A percentile compares a stretch with the other conserved stretches of the same genome.
These are phyloP conservation scores for Ampelomyces quisqualis DNA, from an alignment of 2,329 filamentous ascomycete genomes.

Conservation along the genomic window DNA sequence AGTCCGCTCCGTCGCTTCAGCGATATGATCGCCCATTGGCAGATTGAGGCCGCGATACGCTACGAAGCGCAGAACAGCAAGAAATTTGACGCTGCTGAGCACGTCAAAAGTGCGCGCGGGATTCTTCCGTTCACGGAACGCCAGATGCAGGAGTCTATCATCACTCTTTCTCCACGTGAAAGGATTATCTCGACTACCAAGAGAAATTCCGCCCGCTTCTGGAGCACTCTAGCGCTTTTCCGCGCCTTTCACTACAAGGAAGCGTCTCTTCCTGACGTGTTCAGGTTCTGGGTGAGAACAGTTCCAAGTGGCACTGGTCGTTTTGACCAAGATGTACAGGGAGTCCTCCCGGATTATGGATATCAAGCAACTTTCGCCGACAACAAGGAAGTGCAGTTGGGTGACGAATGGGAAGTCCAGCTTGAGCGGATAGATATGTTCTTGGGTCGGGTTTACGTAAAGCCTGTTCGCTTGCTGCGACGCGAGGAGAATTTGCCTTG, in stretches of 20 bases:
- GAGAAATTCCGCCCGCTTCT: conserved; percentile 46
- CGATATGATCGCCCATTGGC: conserved; percentile 64
- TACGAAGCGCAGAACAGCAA: conserved; percentile 53
- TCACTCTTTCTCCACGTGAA: conserved; percentile 48
- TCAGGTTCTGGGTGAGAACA: conserved; percentile 37
- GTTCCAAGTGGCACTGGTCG: not conserved
- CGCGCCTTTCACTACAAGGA: conserved; percentile 60
- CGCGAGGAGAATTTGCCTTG: conserved; percentile 15
- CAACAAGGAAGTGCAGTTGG: conserved; percentile 28
- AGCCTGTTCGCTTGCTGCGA: conserved; percentile 43
- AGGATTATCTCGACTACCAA: conserved; percentile 46
- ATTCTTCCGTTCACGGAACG: conserved; percentile 54
- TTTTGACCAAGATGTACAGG: not conserved
- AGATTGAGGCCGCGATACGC: conserved; percentile 63
- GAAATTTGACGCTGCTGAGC: conserved; percentile 44
- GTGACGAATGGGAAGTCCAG: conserved; percentile 52
- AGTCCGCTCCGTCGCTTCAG: conserved; percentile 62
- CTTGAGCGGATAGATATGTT: conserved; percentile 44
- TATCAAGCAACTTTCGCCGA: conserved; percentile 14
- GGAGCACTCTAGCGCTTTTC: conserved; percentile 57
- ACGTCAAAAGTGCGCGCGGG: conserved; percentile 47
- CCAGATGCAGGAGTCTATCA: conserved; percentile 53
- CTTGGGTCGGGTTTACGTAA: conserved; percentile 29
- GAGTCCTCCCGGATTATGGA: conserved; percentile 21
- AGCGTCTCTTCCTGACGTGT: conserved; percentile 52